Evolutionary conservation across 2,329 filamentous ascomycete species (phyloP).

Genomic region (Ophidiomyces ophidiicola): DNA sequence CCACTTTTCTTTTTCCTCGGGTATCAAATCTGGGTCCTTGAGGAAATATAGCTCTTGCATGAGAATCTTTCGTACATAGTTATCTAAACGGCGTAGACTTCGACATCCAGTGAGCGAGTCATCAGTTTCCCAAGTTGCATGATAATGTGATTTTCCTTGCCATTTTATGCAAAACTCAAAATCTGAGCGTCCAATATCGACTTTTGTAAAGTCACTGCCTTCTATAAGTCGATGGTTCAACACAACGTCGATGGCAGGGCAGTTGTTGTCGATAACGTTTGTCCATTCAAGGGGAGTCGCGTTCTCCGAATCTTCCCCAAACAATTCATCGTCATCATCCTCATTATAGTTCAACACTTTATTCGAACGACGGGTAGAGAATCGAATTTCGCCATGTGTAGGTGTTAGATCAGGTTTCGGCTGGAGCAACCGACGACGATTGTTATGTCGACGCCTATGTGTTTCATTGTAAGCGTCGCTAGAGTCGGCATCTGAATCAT

Average conservation of each 20-base stretch:
- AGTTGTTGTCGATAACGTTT: constrained; percentile 55
- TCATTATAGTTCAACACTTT: constrained; percentile 60
- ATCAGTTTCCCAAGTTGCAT: constrained; percentile 86
- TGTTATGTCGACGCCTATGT: constrained; percentile 61
- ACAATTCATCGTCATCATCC: constrained; percentile 48
- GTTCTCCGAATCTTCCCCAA: constrained; percentile 46
- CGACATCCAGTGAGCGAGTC: constrained; percentile 63
- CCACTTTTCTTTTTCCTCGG: constrained; percentile 85
- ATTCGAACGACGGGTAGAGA: constrained; percentile 75
- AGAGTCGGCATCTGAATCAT: constrained; percentile 55
- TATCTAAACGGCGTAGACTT: constrained; percentile 80
- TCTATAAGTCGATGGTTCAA: constrained; percentile 74
- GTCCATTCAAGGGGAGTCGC: constrained; percentile 59
- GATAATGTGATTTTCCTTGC: constrained; percentile 89
- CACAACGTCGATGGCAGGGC: constrained; percentile 79
- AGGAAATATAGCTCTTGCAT: constrained; percentile 66
- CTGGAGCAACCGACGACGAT: constrained; percentile 57
- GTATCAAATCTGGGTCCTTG: constrained; percentile 59
- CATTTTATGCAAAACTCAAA: constrained; percentile 93
- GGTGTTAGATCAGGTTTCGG: constrained; percentile 51
- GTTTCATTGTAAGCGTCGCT: constrained; percentile 66
- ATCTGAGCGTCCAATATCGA: constrained; percentile 44
- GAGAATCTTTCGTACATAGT: constrained; percentile 80
- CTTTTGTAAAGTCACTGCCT: constrained; percentile 38
- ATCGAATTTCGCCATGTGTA: constrained; percentile 68